Base-by-base conservation (phyloP, 352 stramenopile genomes). In the Phytophthora hibernalis region DNA sequence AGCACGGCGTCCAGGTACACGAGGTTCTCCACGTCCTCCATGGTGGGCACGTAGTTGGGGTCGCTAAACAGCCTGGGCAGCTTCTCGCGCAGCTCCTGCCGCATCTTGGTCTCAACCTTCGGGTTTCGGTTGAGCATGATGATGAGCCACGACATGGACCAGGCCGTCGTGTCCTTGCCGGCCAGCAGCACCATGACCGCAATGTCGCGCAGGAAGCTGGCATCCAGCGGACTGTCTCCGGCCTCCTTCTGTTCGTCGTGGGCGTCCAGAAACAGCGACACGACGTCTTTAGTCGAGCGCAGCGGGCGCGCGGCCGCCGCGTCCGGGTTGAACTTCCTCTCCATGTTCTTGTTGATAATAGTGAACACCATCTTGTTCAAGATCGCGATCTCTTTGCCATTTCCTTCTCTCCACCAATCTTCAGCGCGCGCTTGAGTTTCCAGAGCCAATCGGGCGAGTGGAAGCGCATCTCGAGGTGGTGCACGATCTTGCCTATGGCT, bases 141-240 rank as follows among this genome's bases (percentile, higher is more conserved):
- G 22, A 96, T 73, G 7, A 91, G 61, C 90, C 90, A 97, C 28
- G 67, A 78, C 21, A 96, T 50, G 28, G 85, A 86, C 51, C 53
- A 74, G 1, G 87, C 83, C 1, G 90, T 96, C 0, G 83, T 96
- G 54, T 96, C 90, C 28, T 88, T 80, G 4, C 87, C 90, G 13
- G 80, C 89, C 20, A 89, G 54, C 26, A 97, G 62, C 45, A 96
- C 82, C 11, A 76, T 79, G 6, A 96, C 71, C 5, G 87, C 68
- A n/a, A 97, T 71, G 28, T 94, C 82, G 9, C 74, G 57, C 20
- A 97, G 67, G 47, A 86, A 85, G 31, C 83, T 84, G 11, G 76
- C 60, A 7, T 76, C 67, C 15, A 87, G 43, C 13, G 62, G 60
- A 0, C 35, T 49, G 13, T 63, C 74, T 11, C 37, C 51, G 9